These are phyloP conservation scores for Schizophyllum amplum DNA, from an alignment of 1,284 basidiomycete genomes.

Conservation along the genomic window DNA sequence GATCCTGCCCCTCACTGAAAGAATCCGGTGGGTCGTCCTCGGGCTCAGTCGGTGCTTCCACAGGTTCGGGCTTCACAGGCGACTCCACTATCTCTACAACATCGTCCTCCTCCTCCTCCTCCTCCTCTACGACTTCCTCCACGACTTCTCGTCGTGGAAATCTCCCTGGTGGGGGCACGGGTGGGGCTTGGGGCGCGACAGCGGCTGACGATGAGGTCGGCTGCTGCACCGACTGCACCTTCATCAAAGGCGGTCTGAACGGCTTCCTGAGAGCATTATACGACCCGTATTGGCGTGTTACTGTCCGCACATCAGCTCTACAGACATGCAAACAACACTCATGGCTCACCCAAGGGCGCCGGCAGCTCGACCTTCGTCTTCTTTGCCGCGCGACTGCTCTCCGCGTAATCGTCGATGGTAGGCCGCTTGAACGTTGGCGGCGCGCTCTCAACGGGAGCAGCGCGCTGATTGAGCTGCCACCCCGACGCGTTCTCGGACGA, in stretches of 20 bases:
- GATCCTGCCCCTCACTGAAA: background rate
- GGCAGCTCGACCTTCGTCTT: background rate
- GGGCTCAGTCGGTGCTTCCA: conserved; percentile 1
- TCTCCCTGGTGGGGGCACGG: background rate
- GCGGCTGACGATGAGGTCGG: background rate
- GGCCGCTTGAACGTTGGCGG: background rate
- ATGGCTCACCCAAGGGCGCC: background rate
- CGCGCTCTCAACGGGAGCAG: background rate
- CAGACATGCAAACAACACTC: background rate
- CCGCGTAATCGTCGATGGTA: background rate
- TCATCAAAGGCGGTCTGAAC: background rate
- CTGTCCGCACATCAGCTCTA: background rate
- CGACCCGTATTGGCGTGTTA: background rate
- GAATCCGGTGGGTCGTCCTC: background rate
- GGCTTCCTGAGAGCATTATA: background rate
- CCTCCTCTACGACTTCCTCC: background rate
- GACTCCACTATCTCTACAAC: background rate
- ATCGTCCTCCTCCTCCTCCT: conserved; percentile 5
- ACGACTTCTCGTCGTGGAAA: background rate
- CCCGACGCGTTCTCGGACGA: conserved; percentile 20
- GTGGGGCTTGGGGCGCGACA: background rate
- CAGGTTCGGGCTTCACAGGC: background rate
- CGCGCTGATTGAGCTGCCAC: background rate
- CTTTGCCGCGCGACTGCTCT: background rate
- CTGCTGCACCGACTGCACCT: background rate